phyloP scores from a whole-genome alignment of 352 stramenopile genomes.

The Phytophthora litchii region DNA sequence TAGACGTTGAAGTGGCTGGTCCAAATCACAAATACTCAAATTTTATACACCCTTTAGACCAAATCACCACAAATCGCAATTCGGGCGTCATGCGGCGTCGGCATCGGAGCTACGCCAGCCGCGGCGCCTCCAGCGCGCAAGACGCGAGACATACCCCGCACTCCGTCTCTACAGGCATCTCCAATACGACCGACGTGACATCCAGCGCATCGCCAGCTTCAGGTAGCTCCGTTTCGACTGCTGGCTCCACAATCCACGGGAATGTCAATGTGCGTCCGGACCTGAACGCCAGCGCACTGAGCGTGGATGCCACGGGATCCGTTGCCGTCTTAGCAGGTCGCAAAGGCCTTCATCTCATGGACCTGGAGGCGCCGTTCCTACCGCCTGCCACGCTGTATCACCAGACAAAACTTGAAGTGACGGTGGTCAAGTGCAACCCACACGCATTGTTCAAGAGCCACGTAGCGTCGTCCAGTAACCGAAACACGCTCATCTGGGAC shows the following conservation, averaged over 20 bases:
- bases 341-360: slow-evolving; percentile 74
- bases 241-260: slow-evolving; percentile 29
- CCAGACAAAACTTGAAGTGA: slow-evolving; percentile 83
- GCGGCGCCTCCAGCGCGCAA: slow-evolving; percentile 8
- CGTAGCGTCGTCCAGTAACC: slow-evolving; percentile 82
- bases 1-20: too few relatives aligned
- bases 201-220: slow-evolving; percentile 16
- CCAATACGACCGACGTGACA: neutral
- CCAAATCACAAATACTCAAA: too few relatives aligned
- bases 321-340: slow-evolving; percentile 70
- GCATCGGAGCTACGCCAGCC: slow-evolving; percentile 21
- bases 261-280: slow-evolving; percentile 70
- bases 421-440: slow-evolving; percentile 82
- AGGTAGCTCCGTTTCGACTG: slow-evolving; percentile 13
- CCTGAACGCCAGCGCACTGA: slow-evolving; percentile 70
- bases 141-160: neutral
- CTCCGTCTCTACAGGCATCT: neutral
- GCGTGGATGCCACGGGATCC: slow-evolving; percentile 72
- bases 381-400: slow-evolving; percentile 68
- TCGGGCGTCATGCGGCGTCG: slow-evolving; percentile 22
- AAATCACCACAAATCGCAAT: neutral
- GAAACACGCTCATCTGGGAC: slow-evolving; percentile 86
- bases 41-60: too few relatives aligned
- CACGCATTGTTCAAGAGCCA: slow-evolving; percentile 65
- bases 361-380: slow-evolving; percentile 70